Evolutionary conservation across 129 eudicot species (phyloP), one percentile per base, ranked within the genome.

Genomic region (Flaveria ramosissima): DNA sequence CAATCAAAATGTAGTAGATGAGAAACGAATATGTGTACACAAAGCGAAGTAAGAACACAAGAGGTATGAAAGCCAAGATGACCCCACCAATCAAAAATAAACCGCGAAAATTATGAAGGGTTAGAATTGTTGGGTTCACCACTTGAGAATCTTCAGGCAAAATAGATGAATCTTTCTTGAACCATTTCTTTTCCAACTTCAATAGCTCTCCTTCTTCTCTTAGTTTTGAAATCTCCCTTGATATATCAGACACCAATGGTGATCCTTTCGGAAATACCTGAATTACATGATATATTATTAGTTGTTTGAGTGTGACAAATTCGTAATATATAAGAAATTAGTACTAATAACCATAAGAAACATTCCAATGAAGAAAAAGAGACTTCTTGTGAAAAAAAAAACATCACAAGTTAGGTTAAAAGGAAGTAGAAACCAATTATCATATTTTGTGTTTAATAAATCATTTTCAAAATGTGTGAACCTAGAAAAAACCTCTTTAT

Each of bases 251-350:
- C 14, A n/a, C 48, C 2, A 64, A n/a, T 14, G 11, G 23, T 15
- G 70, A 64, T 64, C 70, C 70, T 64, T 64, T 64, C 2, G 23
- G 70, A 16, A 64, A 64, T 12, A 30, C 70, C 70, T 64, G 47
- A 30, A 63, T 27, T 63, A 10, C 24, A 24, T 3, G 36, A 60
- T 60, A 60, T 24, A 60, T 60, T 32, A 60, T 9, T 59, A 59
- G 41, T 36, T 36, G 41, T 36, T 36, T 36, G 41, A 36, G 41
- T 5, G 41, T 36, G 41, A 36, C 41, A 36, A 36, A 36, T 36
- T 36, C 7, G 41, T 36, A 36, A 36, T 36, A 36, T 36, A 0
- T 5, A 36, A 36, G 41, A 36, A 36, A 36, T 36, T 36, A 36
- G 41, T 36, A 36, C 41, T 6, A 6, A 36, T 5, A 6, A 36